A percentile compares a stretch with the other conserved stretches of the same genome.
phyloP scores from a whole-genome alignment of 345 rosid species.

The Citrus medica region DNA sequence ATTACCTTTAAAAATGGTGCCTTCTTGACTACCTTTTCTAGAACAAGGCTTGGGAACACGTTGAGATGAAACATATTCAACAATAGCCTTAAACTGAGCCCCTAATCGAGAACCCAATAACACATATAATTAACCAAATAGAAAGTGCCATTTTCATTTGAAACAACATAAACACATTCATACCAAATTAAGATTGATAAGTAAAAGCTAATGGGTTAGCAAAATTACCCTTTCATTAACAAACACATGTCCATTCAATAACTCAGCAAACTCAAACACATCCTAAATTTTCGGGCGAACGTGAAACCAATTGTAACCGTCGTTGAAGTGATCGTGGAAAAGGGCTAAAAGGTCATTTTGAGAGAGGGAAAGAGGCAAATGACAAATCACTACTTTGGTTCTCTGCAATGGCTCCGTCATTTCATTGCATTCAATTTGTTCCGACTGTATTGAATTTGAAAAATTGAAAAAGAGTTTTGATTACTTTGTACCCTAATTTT shows the following conservation, averaged over 20 bases:
- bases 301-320: slow-evolving; percentile 54
- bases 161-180: too few species aligned
- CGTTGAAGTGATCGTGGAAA: slow-evolving; percentile 49
- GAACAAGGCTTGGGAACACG: slow-evolving; percentile 45
- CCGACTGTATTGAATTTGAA: not conserved
- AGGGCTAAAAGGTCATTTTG: slow-evolving; percentile 53
- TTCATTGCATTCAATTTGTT: not conserved
- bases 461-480: not conserved
- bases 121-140: not conserved
- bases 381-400: slow-evolving; percentile 69
- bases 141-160: not conserved
- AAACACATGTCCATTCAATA: slow-evolving; percentile 68
- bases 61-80: slow-evolving; percentile 74
- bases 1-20: slow-evolving; percentile 51
- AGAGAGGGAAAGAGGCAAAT: slow-evolving; percentile 65
- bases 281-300: slow-evolving; percentile 58
- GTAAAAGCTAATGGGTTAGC: not conserved
- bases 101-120: slow-evolving; percentile 23
- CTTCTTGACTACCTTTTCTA: slow-evolving; percentile 60
- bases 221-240: slow-evolving; percentile 64
- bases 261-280: slow-evolving; percentile 59
- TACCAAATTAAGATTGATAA: not conserved
- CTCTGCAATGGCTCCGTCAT: slow-evolving; percentile 46
- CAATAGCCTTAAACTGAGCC: slow-evolving; percentile 57
- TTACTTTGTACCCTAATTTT: not conserved